Evolutionary conservation across 2,329 filamentous ascomycete species (phyloP).

Genomic region (Epichloe festucae): DNA sequence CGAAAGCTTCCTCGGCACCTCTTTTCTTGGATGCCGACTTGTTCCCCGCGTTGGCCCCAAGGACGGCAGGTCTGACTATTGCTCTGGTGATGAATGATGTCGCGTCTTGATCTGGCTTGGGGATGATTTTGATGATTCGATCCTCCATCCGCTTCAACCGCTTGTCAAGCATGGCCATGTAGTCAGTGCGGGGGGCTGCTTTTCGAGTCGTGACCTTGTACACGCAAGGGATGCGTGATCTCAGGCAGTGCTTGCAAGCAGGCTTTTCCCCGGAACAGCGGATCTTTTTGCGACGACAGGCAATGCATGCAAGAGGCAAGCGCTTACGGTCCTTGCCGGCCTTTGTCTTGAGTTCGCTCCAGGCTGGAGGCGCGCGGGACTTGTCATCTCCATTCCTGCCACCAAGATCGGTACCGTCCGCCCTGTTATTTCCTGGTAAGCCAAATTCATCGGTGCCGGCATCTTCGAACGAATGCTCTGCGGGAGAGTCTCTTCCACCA

Average conservation of each 20-base stretch:
- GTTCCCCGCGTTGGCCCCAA: conserved; percentile 34
- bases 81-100: conserved; percentile 60
- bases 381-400: conserved; percentile 45
- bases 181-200: conserved; percentile 91
- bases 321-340: conserved; percentile 93
- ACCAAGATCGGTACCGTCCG: conserved; percentile 41
- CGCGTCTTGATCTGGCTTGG: conserved; percentile 66
- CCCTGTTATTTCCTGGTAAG: conserved; percentile 29
- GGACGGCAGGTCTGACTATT: conserved; percentile 66
- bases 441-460: conserved; percentile 46
- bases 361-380: conserved; percentile 47
- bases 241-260: conserved; percentile 88
- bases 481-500: conserved; percentile 29
- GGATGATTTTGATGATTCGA: conserved; percentile 88
- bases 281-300: conserved; percentile 94
- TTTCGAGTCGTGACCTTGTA: conserved; percentile 96
- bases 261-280: conserved; percentile 96
- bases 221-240: conserved; percentile 86
- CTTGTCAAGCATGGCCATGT: conserved; percentile 98
- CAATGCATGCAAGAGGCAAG: conserved; percentile 85
- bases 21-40: conserved; percentile 65
- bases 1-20: conserved; percentile 76
- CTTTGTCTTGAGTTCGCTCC: conserved; percentile 79
- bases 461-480: conserved; percentile 37
- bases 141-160: conserved; percentile 95